Evolutionary conservation across 192 early-diverging fungal genomes (phyloP).

Genomic region (Coemansia sp.): DNA sequence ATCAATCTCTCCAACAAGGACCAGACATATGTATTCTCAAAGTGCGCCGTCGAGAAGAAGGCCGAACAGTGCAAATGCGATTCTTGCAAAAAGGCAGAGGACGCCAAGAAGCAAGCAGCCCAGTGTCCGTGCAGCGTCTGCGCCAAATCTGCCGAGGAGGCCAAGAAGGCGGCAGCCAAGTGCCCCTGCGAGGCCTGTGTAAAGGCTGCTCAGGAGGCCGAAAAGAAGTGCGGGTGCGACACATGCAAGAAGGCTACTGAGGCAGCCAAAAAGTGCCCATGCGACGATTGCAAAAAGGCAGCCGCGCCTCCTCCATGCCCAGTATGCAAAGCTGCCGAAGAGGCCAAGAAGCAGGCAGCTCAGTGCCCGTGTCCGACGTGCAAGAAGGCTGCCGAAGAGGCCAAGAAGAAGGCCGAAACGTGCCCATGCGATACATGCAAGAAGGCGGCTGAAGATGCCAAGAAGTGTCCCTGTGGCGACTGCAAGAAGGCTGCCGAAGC

Average conservation of each 20-base stretch:
- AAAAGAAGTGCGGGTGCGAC: constrained; percentile 20
- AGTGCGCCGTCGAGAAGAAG: constrained; percentile 40
- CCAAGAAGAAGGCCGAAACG: constrained; percentile 36
- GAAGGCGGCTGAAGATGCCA: constrained; percentile 23
- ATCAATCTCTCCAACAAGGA: constrained; percentile 50
- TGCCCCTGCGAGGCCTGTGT: constrained; percentile 6
- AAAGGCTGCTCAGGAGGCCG: constrained; percentile 15
- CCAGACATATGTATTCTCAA: constrained; percentile 44
- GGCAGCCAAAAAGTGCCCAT: constrained; percentile 18
- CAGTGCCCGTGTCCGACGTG: constrained; percentile 35
- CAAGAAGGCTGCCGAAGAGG: constrained; percentile 32
- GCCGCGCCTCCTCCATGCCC: constrained; percentile 19
- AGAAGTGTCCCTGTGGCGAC: constrained; percentile 26
- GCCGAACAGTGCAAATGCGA: constrained; percentile 27
- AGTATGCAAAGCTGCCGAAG: constrained; percentile 32
- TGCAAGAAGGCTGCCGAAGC: constrained; percentile 41
- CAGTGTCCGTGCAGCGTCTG: constrained; percentile 32
- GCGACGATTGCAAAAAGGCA: constrained; percentile 22
- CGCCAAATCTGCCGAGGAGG: constrained; percentile 21
- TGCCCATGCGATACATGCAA: constrained; percentile 31
- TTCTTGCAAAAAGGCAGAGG: constrained; percentile 29
- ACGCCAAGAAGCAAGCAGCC: constrained; percentile 28
- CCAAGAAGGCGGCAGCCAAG: constrained; percentile 10
- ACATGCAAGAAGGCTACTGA: constrained; percentile 22
- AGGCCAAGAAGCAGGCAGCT: constrained; percentile 30